These are phyloP conservation scores for Neofusicoccum kwambonambiense DNA, from an alignment of 2,329 filamentous ascomycete species.

Conservation along the genomic window DNA sequence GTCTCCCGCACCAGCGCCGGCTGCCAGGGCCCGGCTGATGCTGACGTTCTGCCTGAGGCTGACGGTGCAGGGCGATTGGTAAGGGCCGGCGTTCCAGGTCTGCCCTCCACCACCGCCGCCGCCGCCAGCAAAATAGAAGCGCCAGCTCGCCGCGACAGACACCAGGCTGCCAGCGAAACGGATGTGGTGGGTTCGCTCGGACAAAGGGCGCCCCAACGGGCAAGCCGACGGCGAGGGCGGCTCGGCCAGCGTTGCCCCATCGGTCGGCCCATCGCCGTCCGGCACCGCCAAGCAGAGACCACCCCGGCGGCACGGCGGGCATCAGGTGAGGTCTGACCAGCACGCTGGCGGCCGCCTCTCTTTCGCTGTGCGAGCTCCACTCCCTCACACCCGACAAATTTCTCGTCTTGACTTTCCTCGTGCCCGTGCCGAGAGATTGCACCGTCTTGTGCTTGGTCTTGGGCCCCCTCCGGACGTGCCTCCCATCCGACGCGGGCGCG, in stretches of 20 bases:
- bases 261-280: not conserved
- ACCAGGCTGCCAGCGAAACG: not conserved
- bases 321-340: constrained; percentile 1
- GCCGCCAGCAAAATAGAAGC: no score
- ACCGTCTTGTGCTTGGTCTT: not conserved
- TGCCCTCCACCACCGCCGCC: not conserved
- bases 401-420: not conserved
- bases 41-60: not conserved
- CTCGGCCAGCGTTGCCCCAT: constrained; percentile 4
- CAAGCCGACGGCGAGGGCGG: not conserved
- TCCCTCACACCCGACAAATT: not conserved
- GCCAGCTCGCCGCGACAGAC: not conserved
- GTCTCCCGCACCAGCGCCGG: no score
- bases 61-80: not conserved
- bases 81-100: not conserved
- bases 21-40: no score
- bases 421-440: not conserved
- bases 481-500: not conserved
- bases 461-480: not conserved
- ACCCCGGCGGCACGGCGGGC: not conserved
- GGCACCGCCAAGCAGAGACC: not conserved
- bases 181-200: not conserved
- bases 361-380: not conserved
- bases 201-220: not conserved
- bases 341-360: no score